phyloP scores from a whole-genome alignment of 345 rosid genomes.

The Gossypium raimondii region DNA sequence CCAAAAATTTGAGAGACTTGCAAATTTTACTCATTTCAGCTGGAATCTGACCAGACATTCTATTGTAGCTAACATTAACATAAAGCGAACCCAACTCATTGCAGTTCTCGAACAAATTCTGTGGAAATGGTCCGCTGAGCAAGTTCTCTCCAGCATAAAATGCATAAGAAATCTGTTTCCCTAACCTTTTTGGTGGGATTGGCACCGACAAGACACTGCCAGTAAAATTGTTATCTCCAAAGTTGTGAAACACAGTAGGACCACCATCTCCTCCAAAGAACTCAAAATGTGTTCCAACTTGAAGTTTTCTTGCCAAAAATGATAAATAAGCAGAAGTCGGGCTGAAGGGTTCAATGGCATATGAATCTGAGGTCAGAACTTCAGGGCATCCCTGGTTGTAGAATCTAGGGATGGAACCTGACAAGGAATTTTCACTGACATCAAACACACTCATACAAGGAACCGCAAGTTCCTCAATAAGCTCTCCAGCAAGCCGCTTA shows the following conservation, averaged over 20 bases:
- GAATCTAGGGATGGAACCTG: conserved; percentile 69
- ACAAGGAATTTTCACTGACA: conserved; percentile 56
- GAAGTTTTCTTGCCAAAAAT: conserved; percentile 46
- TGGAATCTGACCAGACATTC: conserved; percentile 44
- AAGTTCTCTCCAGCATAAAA: conserved; percentile 51
- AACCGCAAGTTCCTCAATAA: conserved; percentile 47
- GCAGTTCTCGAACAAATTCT: conserved; percentile 42
- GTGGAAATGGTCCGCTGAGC: conserved; percentile 49
- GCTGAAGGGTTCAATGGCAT: conserved; percentile 29
- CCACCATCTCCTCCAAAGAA: conserved; percentile 37
- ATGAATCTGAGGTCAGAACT: conserved; percentile 28
- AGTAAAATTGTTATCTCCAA: conserved; percentile 66
- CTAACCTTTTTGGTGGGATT: conserved; percentile 48
- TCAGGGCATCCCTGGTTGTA: conserved; percentile 42
- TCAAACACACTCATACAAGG: conserved; percentile 88
- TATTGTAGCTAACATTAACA: conserved; percentile 54
- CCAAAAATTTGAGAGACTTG: conserved; percentile 44
- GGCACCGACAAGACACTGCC: conserved; percentile 58
- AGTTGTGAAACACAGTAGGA: conserved; percentile 54
- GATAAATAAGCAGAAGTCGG: conserved; percentile 53
- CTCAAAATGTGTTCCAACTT: conserved; percentile 30
- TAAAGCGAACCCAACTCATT: conserved; percentile 31
- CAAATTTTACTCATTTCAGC: conserved; percentile 39
- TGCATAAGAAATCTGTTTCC: conserved; percentile 48
- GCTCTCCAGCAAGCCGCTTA: conserved; percentile 52